phyloP scores from a whole-genome alignment of 257 asterid species.

The Petunia secreta region DNA sequence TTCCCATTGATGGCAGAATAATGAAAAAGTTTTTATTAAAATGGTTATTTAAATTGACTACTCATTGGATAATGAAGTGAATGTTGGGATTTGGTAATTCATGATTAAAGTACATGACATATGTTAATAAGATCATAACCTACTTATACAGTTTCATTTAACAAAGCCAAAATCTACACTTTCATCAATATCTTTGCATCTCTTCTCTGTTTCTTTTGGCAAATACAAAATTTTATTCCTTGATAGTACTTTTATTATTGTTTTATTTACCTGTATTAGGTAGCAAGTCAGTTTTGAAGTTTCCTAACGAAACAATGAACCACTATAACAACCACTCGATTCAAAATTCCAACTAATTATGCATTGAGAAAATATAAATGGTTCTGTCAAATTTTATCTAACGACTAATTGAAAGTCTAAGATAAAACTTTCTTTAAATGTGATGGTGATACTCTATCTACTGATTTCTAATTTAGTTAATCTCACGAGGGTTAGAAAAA shows the following conservation, averaged over 20 bases:
- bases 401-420: neutral
- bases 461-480: neutral
- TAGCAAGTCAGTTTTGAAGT: neutral
- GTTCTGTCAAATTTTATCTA: neutral
- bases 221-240: no score
- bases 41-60: neutral
- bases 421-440: neutral
- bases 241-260: no score
- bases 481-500: neutral
- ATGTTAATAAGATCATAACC: no score
- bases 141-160: no score
- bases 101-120: no score
- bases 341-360: constrained; percentile 10
- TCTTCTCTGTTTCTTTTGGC: no score
- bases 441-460: constrained; percentile 11
- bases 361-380: neutral
- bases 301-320: neutral
- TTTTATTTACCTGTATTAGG: no score
- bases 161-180: no score
- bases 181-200: no score
- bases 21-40: neutral
- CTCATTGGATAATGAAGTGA: no score
- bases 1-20: neutral
- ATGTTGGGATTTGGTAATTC: no score
- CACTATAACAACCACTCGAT: neutral